Conservation (phyloP, 2,329 filamentous ascomycete genomes). For the Aspergillus aculeatus region DNA sequence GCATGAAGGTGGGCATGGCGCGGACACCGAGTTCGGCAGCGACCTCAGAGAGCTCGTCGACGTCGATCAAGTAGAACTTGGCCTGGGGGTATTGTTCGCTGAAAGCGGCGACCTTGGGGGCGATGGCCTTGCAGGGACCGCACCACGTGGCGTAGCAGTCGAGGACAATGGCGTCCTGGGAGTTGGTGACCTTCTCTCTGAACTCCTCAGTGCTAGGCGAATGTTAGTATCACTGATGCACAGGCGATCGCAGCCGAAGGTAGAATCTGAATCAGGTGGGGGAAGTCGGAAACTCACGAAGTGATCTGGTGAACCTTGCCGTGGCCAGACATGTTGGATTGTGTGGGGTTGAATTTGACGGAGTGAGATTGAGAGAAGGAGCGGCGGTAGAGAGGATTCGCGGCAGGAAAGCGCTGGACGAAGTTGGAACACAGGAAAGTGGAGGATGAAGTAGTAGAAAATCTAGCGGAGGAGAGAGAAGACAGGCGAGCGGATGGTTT, state of each 20-base stretch:
- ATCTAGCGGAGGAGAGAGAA: slow-evolving; percentile 11
- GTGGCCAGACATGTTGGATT: slow-evolving; percentile 32
- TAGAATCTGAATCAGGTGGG: neutral
- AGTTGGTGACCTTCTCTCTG: slow-evolving; percentile 48
- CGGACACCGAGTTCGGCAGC: slow-evolving; percentile 75
- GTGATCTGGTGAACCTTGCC: slow-evolving; percentile 25
- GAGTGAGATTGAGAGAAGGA: slow-evolving; percentile 30
- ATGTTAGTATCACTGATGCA: neutral
- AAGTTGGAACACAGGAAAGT: slow-evolving; percentile 11
- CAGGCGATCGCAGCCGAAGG: too few relatives aligned
- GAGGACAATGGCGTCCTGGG: slow-evolving; percentile 65
- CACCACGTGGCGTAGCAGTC: slow-evolving; percentile 92
- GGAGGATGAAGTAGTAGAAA: slow-evolving; percentile 14
- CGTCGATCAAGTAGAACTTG: slow-evolving; percentile 86
- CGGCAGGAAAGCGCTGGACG: slow-evolving; percentile 6
- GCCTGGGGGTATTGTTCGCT: slow-evolving; percentile 58
- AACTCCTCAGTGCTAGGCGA: slow-evolving; percentile 58
- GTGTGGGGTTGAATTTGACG: slow-evolving; percentile 45
- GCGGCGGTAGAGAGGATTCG: slow-evolving; percentile 16
- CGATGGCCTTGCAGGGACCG: slow-evolving; percentile 89
- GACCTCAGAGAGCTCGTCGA: slow-evolving; percentile 75
- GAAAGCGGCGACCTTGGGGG: slow-evolving; percentile 69
- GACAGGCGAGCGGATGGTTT: slow-evolving; percentile 31
- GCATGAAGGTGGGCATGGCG: slow-evolving; percentile 88
- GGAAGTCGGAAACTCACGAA: slow-evolving; percentile 21